Evolutionary conservation across 2,329 filamentous ascomycete species (phyloP).

Genomic region (Eutypella sp.): DNA sequence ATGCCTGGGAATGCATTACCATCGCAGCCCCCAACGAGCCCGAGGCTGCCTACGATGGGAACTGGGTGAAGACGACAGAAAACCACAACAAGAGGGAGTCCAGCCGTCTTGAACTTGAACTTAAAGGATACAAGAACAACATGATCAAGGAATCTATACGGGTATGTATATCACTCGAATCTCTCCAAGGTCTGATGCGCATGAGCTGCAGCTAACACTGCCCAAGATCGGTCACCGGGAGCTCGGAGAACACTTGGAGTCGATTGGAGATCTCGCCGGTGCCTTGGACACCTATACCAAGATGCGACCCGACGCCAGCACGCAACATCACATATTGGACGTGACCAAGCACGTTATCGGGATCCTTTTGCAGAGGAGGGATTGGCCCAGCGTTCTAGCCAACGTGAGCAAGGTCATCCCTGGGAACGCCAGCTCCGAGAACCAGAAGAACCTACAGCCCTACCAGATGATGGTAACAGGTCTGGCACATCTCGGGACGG

Average conservation of each 20-base stretch:
- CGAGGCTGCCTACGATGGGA: slow-evolving; percentile 60
- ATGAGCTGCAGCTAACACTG: neutral
- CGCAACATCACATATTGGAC: slow-evolving; percentile 75
- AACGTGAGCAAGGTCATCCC: slow-evolving; percentile 59
- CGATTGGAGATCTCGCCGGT: slow-evolving; percentile 65
- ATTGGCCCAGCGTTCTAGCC: slow-evolving; percentile 67
- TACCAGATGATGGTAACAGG: slow-evolving; percentile 50
- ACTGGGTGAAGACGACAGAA: slow-evolving; percentile 70
- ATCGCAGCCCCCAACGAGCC: slow-evolving; percentile 61
- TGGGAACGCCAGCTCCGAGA: slow-evolving; percentile 38
- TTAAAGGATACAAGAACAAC: slow-evolving; percentile 94
- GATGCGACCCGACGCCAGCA: slow-evolving; percentile 89
- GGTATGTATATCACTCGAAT: no score
- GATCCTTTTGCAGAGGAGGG: slow-evolving; percentile 68
- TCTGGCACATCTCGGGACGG: slow-evolving; percentile 43
- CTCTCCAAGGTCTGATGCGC: no score
- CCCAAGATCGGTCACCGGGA: slow-evolving; percentile 89
- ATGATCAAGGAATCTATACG: slow-evolving; percentile 94
- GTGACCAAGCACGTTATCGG: slow-evolving; percentile 75
- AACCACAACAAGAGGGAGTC: slow-evolving; percentile 65
- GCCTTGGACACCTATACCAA: slow-evolving; percentile 75
- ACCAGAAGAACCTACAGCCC: slow-evolving; percentile 41
- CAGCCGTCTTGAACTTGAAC: slow-evolving; percentile 71
- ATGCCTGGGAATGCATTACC: slow-evolving; percentile 61
- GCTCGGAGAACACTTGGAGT: slow-evolving; percentile 76